Evolutionary conservation across 192 early-diverging fungal species (phyloP).

Genomic region (Rhizophlyctis rosea): DNA sequence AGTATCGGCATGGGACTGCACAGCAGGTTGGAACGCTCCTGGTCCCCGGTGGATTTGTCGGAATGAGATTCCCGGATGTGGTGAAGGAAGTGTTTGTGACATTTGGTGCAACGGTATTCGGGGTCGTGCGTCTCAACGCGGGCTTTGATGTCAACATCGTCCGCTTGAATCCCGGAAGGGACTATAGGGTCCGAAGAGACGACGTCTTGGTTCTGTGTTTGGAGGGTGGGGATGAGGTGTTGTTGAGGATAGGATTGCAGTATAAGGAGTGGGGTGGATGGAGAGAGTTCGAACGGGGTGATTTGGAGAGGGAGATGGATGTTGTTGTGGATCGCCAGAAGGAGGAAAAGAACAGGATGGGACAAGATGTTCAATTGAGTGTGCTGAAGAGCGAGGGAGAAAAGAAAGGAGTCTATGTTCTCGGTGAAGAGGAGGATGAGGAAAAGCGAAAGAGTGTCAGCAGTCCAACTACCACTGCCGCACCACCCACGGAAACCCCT

Average conservation of each 20-base stretch:
- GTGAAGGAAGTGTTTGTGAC: conserved; percentile 34
- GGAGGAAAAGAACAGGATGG: too few relatives aligned
- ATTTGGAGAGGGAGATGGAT: conserved; percentile 39
- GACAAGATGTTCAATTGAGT: too few relatives aligned
- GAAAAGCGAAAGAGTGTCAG: not conserved
- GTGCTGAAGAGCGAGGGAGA: too few relatives aligned
- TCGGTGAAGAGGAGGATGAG: not conserved
- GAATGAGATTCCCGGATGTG: conserved; percentile 34
- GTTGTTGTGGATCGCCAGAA: conserved; percentile 12
- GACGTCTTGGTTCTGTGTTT: conserved; percentile 45
- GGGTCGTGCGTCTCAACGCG: conserved; percentile 34
- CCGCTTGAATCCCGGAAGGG: conserved; percentile 33
- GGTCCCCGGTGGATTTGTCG: conserved; percentile 41
- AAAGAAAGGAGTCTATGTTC: too few relatives aligned
- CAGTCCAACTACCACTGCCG: not conserved
- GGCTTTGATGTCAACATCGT: conserved; percentile 36
- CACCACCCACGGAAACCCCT: too few relatives aligned
- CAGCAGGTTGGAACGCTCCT: conserved; percentile 47
- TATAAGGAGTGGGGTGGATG: conserved; percentile 38
- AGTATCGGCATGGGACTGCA: conserved; percentile 44
- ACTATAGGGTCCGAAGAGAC: conserved; percentile 31
- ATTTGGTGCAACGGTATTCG: conserved; percentile 46
- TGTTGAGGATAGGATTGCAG: conserved; percentile 41
- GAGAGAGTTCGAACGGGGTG: conserved; percentile 30
- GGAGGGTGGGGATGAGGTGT: conserved; percentile 40